Percentiles rank a stretch among this genome's conserved stretches.
Conservation (phyloP, 768 basidiomycete genomes). For the Auricularia auricula-judae region DNA sequence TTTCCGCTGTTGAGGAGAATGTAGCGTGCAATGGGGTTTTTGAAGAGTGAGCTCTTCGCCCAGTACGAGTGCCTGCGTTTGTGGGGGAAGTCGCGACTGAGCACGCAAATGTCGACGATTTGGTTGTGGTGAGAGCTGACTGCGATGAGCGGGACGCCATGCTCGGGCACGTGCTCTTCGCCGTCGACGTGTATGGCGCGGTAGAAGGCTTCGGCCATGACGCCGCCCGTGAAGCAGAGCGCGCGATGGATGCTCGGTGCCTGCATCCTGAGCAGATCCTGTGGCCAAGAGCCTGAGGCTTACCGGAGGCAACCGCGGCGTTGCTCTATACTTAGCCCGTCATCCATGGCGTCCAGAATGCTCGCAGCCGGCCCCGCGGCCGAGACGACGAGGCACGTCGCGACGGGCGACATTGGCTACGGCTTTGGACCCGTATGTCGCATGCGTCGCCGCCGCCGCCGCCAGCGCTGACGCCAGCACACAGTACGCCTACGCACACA, state of each 20-base stretch:
- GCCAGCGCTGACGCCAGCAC: not conserved
- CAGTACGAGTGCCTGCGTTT: constrained; percentile 11
- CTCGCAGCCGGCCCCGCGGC: not conserved
- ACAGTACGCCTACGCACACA: not conserved
- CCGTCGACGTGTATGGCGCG: constrained; percentile 26
- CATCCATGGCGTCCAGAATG: not conserved
- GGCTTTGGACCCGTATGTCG: not conserved
- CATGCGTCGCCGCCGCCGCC: no score
- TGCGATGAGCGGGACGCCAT: constrained; percentile 25
- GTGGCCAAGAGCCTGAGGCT: not conserved
- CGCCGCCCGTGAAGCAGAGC: constrained; percentile 13
- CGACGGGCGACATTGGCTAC: not conserved
- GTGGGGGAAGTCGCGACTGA: constrained; percentile 39
- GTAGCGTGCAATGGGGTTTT: constrained; percentile 23
- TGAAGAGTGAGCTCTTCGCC: constrained; percentile 32
- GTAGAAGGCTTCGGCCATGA: constrained; percentile 26
- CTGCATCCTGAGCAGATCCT: not conserved
- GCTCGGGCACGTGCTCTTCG: constrained; percentile 27
- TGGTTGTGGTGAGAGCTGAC: constrained; percentile 29
- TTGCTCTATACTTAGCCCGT: not conserved
- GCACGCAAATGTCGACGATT: constrained; percentile 10
- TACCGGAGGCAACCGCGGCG: not conserved
- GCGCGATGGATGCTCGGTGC: not conserved
- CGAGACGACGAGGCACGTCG: not conserved
- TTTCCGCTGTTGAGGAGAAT: constrained; percentile 32